Percentiles rank a stretch among this genome's conserved stretches.
Conservation (phyloP, 306 rosid species). For the Prunus kanzakura region DNA sequence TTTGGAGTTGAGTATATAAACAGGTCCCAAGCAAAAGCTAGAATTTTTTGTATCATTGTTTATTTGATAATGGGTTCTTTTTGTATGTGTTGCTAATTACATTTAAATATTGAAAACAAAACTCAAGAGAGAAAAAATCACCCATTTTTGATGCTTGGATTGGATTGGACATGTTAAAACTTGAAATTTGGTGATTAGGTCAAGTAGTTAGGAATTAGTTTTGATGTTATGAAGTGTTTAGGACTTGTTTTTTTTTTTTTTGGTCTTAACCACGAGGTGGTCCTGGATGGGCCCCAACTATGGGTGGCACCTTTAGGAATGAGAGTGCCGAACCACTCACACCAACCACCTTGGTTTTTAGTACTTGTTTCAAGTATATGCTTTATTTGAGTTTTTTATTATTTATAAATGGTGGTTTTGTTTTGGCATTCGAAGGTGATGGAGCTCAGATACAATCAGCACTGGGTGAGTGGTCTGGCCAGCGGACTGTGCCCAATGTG, state of each 20-base stretch:
- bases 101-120: not conserved
- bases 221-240: not conserved
- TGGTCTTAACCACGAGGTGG: no score
- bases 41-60: not conserved
- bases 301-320: no score
- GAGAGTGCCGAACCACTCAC: no score
- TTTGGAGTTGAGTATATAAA: not conserved
- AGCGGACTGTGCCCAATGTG: slow-evolving; percentile 86
- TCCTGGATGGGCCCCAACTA: no score
- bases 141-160: not conserved
- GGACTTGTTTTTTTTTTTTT: not conserved
- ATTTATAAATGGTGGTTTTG: not conserved
- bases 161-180: not conserved
- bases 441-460: slow-evolving; percentile 71
- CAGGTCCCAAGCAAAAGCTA: not conserved
- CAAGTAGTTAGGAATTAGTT: not conserved
- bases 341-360: no score
- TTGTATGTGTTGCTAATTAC: not conserved
- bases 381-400: not conserved
- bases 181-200: not conserved
- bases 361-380: not conserved
- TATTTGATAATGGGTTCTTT: not conserved
- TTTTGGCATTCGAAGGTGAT: slow-evolving; percentile 56
- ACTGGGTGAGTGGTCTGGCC: slow-evolving; percentile 66
- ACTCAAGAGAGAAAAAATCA: no score